These are phyloP conservation scores for Prunus mira DNA, from an alignment of 306 rosid species.

Conservation along the genomic window DNA sequence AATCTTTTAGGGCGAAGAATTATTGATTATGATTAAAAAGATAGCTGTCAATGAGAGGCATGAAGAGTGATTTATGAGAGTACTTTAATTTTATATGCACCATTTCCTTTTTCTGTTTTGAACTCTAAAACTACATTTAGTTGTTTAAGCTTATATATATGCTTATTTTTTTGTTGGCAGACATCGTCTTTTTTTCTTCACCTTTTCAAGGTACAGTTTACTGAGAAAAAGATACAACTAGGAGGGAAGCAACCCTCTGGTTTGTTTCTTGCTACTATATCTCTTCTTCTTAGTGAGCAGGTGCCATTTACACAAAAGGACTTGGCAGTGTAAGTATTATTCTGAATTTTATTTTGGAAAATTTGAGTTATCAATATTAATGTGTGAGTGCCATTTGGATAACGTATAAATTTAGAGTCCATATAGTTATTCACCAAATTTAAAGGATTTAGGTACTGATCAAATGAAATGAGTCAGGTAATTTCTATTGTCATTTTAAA, in stretches of 20 bases:
- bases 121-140: constrained; percentile 5
- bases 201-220: constrained; percentile 79
- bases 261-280: constrained; percentile 65
- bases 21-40: not conserved
- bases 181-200: constrained; percentile 84
- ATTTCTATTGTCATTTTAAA: not conserved
- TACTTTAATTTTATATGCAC: not conserved
- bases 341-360: constrained; percentile 18
- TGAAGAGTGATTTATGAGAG: constrained; percentile 10
- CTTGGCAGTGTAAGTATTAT: constrained; percentile 67
- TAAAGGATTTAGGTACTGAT: not conserved
- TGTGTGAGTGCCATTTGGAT: not conserved
- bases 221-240: constrained; percentile 65
- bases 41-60: not conserved
- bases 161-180: constrained; percentile 48
- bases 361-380: constrained; percentile 12
- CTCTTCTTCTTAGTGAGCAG: constrained; percentile 74
- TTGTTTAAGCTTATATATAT: constrained; percentile 23
- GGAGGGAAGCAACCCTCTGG: constrained; percentile 95
- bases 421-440: not conserved
- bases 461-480: not conserved
- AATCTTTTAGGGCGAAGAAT: not conserved
- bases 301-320: constrained; percentile 72
- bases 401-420: not conserved
- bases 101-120: not conserved